Evolutionary conservation across 371 early-diverging fungal genomes (phyloP).

Genomic region (Circinella umbellata): DNA sequence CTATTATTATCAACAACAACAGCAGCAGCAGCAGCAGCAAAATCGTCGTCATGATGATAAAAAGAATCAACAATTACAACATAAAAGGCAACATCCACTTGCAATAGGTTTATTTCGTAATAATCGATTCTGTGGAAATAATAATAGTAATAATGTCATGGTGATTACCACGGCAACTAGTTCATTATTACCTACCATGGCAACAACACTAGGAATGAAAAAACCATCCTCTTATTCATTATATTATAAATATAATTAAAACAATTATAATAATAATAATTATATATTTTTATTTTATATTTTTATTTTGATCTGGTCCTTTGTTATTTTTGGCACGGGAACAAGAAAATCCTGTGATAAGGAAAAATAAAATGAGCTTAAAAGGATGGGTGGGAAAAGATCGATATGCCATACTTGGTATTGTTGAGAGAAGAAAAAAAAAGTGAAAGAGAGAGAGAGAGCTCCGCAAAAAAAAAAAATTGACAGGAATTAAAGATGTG

Average conservation of each 20-base stretch:
- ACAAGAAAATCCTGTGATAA: not conserved
- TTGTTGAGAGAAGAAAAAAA: too few species aligned
- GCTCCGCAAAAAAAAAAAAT: too few species aligned
- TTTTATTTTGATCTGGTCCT: not conserved
- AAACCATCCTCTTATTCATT: not conserved
- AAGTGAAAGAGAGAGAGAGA: too few species aligned
- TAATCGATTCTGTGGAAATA: not conserved
- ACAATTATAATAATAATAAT: not conserved
- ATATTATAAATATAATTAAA: too few species aligned
- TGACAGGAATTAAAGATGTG: too few species aligned
- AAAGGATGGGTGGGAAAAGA: not conserved
- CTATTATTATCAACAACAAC: too few species aligned
- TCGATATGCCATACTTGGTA: constrained; percentile 7
- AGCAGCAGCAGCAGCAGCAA: not conserved
- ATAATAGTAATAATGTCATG: not conserved
- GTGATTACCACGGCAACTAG: not conserved
- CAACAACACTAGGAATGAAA: too few species aligned
- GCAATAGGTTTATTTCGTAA: constrained; percentile 5
- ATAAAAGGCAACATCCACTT: not conserved
- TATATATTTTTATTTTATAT: not conserved
- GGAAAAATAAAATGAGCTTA: not conserved
- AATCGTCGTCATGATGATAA: not conserved
- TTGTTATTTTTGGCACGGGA: not conserved
- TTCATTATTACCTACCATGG: too few species aligned
- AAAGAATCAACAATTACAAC: not conserved